phyloP scores from a whole-genome alignment of 1,284 basidiomycete species.

The Coniferiporia sulphurascens region DNA sequence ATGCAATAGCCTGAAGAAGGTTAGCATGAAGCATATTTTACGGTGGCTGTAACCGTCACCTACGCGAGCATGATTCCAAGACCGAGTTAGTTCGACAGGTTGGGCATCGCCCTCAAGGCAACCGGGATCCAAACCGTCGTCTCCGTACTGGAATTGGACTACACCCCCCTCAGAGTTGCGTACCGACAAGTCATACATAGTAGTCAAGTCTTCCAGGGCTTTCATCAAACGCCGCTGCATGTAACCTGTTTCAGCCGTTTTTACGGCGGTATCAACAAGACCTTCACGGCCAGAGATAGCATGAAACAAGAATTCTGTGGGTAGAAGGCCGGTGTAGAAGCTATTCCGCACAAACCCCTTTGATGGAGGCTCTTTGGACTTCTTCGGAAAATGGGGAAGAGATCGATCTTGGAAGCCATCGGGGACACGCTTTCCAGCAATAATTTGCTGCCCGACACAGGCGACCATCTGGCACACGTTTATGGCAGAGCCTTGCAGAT shows the following conservation, averaged over 20 bases:
- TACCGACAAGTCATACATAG: constrained; percentile 96
- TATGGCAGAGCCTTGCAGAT: constrained; percentile 82
- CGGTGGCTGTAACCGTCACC: constrained; percentile 25
- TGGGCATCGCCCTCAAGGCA: constrained; percentile 93
- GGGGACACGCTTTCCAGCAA: constrained; percentile 95
- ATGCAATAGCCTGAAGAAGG: constrained; percentile 52
- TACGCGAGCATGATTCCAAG: constrained; percentile 87
- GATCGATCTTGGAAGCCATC: constrained; percentile 99
- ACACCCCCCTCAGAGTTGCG: constrained; percentile 93
- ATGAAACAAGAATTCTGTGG: constrained; percentile 98
- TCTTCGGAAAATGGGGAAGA: constrained; percentile 97
- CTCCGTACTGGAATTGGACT: constrained; percentile 98
- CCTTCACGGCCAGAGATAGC: constrained; percentile 99
- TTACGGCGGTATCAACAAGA: constrained; percentile 98
- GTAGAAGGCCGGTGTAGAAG: constrained; percentile 92
- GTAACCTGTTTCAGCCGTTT: constrained; percentile 99
- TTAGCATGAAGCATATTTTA: not conserved
- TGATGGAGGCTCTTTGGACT: constrained; percentile 93
- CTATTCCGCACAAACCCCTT: constrained; percentile 98
- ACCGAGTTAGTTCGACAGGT: constrained; percentile 85
- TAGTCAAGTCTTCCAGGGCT: constrained; percentile 94
- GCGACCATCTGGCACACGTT: constrained; percentile 99
- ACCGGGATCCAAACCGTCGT: constrained; percentile 96
- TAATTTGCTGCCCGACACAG: constrained; percentile 99
- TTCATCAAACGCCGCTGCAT: constrained; percentile 99